Conservation (phyloP, 129 eudicot genomes). For the Smallanthus sonchifolius region DNA sequence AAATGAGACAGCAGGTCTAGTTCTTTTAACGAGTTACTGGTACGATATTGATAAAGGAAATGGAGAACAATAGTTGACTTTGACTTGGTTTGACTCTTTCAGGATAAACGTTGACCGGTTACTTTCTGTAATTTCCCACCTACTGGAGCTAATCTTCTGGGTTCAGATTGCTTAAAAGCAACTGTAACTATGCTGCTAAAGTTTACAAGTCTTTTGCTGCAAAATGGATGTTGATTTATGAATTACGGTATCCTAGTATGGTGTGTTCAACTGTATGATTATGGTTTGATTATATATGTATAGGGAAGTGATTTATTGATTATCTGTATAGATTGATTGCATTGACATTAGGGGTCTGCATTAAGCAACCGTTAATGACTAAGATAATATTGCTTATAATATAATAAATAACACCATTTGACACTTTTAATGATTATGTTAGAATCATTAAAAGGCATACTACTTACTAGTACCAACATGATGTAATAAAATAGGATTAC, state of each 20-base stretch:
- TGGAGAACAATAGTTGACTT: neutral
- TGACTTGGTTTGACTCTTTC: neutral
- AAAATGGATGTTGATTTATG: conserved; percentile 21
- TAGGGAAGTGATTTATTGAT: conserved; percentile 11
- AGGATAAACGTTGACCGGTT: neutral
- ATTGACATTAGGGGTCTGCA: neutral
- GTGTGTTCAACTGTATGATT: conserved; percentile 14
- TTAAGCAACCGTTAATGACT: neutral
- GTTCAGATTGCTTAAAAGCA: neutral
- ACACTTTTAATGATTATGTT: conserved; percentile 6
- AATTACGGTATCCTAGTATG: conserved; percentile 13
- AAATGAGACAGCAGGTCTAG: neutral
- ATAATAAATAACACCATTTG: neutral
- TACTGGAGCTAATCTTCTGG: neutral
- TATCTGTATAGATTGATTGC: conserved; percentile 33
- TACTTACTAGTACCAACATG: neutral
- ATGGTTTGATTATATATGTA: conserved; percentile 15
- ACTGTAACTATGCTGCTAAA: conserved; percentile 19
- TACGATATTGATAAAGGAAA: neutral
- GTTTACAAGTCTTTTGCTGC: conserved; percentile 16
- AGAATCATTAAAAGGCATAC: conserved; percentile 6
- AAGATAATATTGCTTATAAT: neutral
- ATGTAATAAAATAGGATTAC: conserved; percentile 1
- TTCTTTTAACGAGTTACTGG: neutral
- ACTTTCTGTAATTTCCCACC: neutral